Percentiles rank a stretch among this genome's conserved stretches.
These are phyloP conservation scores for Botrytis tulipae DNA, from an alignment of 2,329 filamentous ascomycete genomes.

Conservation along the genomic window DNA sequence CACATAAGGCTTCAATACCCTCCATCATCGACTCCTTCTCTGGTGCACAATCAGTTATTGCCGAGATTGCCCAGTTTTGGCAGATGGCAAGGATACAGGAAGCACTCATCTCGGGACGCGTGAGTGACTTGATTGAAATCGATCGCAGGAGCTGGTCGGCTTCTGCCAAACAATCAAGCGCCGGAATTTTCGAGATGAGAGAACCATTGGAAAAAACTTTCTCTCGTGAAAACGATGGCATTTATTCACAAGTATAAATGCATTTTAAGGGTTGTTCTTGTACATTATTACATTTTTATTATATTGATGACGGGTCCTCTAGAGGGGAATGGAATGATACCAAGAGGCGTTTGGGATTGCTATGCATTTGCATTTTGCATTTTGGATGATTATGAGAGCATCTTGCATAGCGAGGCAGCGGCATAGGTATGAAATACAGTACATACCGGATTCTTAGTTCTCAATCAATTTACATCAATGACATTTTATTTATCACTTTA, in stretches of 20 bases:
- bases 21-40: constrained; percentile 54
- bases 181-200: constrained; percentile 30
- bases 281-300: constrained; percentile 18
- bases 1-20: constrained; percentile 50
- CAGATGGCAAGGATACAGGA: constrained; percentile 52
- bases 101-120: constrained; percentile 29
- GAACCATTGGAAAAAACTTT: constrained; percentile 45
- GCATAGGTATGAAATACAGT: constrained; percentile 3
- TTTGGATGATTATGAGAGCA: constrained; percentile 15
- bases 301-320: constrained; percentile 12
- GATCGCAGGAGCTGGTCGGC: neutral
- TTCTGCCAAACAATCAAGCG: constrained; percentile 19
- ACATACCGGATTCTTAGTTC: neutral
- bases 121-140: constrained; percentile 25
- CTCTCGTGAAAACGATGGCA: constrained; percentile 31
- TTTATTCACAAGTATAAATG: constrained; percentile 30
- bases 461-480: neutral
- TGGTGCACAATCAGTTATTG: constrained; percentile 53
- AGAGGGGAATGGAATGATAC: constrained; percentile 16
- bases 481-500: neutral
- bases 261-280: neutral
- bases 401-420: constrained; percentile 2
- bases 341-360: constrained; percentile 16
- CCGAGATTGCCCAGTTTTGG: constrained; percentile 59
- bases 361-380: constrained; percentile 3